Conservation (phyloP, 75 land plant species). For the Pinus tabuliformis region DNA sequence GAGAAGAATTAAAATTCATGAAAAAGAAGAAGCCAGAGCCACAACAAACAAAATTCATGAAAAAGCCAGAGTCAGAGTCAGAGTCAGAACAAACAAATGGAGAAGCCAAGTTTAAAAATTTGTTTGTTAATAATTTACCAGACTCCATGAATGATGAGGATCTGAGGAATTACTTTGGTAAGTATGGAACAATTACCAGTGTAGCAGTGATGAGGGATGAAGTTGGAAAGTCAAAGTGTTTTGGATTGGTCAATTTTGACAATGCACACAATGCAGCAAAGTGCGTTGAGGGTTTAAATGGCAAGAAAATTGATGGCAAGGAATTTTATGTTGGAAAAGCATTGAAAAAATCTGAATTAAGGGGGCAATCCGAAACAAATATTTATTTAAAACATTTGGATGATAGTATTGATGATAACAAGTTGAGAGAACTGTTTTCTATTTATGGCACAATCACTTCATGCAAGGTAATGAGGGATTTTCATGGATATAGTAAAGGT, state of each 20-base stretch:
- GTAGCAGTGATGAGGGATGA: conserved; percentile 85
- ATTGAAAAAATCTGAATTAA: conserved; percentile 81
- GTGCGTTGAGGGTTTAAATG: conserved; percentile 75
- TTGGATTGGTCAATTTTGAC: conserved; percentile 94
- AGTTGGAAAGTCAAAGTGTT: conserved; percentile 78
- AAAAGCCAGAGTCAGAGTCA: too few relatives aligned
- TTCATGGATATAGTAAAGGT: too few relatives aligned
- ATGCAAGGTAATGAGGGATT: too few relatives aligned
- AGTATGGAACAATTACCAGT: conserved; percentile 66
- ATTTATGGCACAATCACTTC: conserved; percentile 77
- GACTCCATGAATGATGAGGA: conserved; percentile 63
- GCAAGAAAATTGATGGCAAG: conserved; percentile 70
- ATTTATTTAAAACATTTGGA: conserved; percentile 79
- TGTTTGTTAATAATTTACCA: conserved; percentile 70
- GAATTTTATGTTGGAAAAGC: conserved; percentile 95
- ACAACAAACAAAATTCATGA: too few relatives aligned
- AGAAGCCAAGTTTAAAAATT: conserved; percentile 60
- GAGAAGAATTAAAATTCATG: too few relatives aligned
- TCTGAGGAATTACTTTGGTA: too few relatives aligned
- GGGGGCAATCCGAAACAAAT: conserved; percentile 63
- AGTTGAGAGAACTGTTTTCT: conserved; percentile 71
- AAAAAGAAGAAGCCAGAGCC: too few relatives aligned
- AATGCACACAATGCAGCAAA: conserved; percentile 82
- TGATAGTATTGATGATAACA: conserved; percentile 77
- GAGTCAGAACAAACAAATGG: neutral